phyloP scores from a whole-genome alignment of 768 basidiomycete genomes.

The Kwoniella dendrophila region DNA sequence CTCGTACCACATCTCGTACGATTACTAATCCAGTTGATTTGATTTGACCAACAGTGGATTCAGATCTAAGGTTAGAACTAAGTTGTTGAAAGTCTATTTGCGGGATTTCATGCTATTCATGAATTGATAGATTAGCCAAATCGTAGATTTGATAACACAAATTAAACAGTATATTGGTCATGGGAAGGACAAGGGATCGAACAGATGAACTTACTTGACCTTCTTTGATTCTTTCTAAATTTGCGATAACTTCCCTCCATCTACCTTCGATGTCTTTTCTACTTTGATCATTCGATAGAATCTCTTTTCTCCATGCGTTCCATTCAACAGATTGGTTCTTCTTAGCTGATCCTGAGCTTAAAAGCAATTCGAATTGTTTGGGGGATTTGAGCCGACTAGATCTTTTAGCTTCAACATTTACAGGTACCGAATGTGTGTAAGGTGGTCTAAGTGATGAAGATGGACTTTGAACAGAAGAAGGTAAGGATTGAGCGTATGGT shows the following conservation, averaged over 20 bases:
- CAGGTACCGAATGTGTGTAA: slow-evolving; percentile 9
- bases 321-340: neutral
- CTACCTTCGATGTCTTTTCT: neutral
- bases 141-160: neutral
- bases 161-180: too few relatives aligned
- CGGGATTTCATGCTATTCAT: slow-evolving; percentile 32
- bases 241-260: slow-evolving; percentile 9
- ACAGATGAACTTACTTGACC: slow-evolving; percentile 7
- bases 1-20: slow-evolving; percentile 44
- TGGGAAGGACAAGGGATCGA: too few relatives aligned
- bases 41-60: slow-evolving; percentile 22
- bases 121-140: neutral
- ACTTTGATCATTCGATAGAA: slow-evolving; percentile 4
- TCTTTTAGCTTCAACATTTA: neutral
- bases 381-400: slow-evolving; percentile 12
- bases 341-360: neutral
- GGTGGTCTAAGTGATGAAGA: slow-evolving; percentile 19
- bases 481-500: slow-evolving; percentile 17
- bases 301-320: slow-evolving; percentile 5
- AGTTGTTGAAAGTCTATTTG: slow-evolving; percentile 37
- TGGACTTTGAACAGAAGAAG: neutral
- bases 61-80: slow-evolving; percentile 11
- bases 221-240: slow-evolving; percentile 9
- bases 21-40: slow-evolving; percentile 31
- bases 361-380: slow-evolving; percentile 13